A percentile compares a stretch with the other conserved stretches of the same genome.
Evolutionary conservation across 1,284 basidiomycete genomes (phyloP).

Genomic region (Apiotrichum siamense): DNA sequence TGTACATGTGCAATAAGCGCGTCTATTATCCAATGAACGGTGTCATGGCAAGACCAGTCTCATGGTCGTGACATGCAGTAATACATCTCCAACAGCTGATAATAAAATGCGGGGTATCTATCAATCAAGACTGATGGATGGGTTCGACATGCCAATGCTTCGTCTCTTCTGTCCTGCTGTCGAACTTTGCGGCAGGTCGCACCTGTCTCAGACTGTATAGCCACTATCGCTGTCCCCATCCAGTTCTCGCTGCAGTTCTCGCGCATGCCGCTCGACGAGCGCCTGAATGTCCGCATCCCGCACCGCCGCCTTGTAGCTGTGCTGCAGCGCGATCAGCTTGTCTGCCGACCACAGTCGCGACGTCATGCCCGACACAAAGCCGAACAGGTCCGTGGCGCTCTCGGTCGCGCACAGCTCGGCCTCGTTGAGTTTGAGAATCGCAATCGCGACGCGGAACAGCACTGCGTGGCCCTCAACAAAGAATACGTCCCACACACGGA

Average conservation of each 20-base stretch:
- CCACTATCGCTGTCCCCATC: constrained; percentile 8
- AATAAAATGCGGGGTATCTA: too few relatives aligned
- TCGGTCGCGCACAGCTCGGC: constrained; percentile 72
- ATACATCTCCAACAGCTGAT: too few relatives aligned
- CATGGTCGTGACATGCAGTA: neutral
- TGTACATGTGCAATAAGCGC: neutral
- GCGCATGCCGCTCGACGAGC: constrained; percentile 56
- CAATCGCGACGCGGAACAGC: constrained; percentile 82
- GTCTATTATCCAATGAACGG: too few relatives aligned
- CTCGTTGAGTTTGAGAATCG: constrained; percentile 77
- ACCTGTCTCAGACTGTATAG: neutral
- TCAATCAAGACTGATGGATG: too few relatives aligned
- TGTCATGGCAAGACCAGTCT: too few relatives aligned
- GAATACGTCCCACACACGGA: constrained; percentile 92
- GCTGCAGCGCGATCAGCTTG: constrained; percentile 62
- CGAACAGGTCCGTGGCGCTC: constrained; percentile 79
- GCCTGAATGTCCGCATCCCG: constrained; percentile 61
- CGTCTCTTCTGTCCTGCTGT: too few relatives aligned
- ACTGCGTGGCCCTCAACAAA: constrained; percentile 88
- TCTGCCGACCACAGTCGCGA: constrained; percentile 89
- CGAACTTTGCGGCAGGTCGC: too few relatives aligned
- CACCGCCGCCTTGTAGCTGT: constrained; percentile 34
- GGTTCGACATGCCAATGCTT: too few relatives aligned
- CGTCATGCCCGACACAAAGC: constrained; percentile 75
- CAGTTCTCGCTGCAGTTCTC: constrained; percentile 26